These are phyloP conservation scores for Trametes gibbosa DNA, from an alignment of 768 basidiomycete genomes.

Conservation along the genomic window DNA sequence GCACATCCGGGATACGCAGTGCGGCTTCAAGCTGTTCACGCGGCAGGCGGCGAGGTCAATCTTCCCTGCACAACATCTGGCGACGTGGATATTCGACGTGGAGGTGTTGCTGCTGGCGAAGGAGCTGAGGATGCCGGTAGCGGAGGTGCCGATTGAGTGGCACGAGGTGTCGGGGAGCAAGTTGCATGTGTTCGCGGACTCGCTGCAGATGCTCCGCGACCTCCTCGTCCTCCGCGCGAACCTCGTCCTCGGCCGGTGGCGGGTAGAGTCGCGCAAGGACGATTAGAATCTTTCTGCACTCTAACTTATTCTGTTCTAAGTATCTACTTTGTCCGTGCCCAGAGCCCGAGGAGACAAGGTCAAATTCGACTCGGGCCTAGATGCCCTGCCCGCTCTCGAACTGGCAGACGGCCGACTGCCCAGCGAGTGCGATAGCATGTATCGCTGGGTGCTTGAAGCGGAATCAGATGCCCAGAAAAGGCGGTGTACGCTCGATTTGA, in stretches of 20 bases:
- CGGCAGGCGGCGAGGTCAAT: slow-evolving; percentile 76
- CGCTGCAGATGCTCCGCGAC: slow-evolving; percentile 87
- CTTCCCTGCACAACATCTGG: slow-evolving; percentile 83
- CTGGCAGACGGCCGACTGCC: too few species aligned
- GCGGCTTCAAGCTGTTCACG: slow-evolving; percentile 95
- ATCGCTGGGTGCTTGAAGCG: too few species aligned
- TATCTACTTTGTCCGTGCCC: too few species aligned
- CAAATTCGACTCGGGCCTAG: too few species aligned
- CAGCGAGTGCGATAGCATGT: too few species aligned
- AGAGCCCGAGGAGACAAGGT: too few species aligned
- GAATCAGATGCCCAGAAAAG: too few species aligned
- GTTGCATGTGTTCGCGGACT: slow-evolving; percentile 80
- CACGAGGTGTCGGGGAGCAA: slow-evolving; percentile 94
- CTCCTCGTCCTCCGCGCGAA: slow-evolving; percentile 82
- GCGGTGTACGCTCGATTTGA: too few species aligned
- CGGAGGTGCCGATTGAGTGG: slow-evolving; percentile 89
- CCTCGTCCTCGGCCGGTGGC: slow-evolving; percentile 78
- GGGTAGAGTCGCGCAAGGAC: slow-evolving; percentile 17
- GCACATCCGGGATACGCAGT: slow-evolving; percentile 92
- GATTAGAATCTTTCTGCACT: too few species aligned
- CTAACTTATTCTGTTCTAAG: too few species aligned
- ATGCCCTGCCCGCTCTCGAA: too few species aligned
- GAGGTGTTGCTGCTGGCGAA: slow-evolving; percentile 87
- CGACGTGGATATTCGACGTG: slow-evolving; percentile 96
- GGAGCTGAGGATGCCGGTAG: slow-evolving; percentile 71